Percentiles rank a stretch among this genome's conserved stretches.
Evolutionary conservation across 2,329 filamentous ascomycete genomes (phyloP).

Genomic region (Fusarium sp.): DNA sequence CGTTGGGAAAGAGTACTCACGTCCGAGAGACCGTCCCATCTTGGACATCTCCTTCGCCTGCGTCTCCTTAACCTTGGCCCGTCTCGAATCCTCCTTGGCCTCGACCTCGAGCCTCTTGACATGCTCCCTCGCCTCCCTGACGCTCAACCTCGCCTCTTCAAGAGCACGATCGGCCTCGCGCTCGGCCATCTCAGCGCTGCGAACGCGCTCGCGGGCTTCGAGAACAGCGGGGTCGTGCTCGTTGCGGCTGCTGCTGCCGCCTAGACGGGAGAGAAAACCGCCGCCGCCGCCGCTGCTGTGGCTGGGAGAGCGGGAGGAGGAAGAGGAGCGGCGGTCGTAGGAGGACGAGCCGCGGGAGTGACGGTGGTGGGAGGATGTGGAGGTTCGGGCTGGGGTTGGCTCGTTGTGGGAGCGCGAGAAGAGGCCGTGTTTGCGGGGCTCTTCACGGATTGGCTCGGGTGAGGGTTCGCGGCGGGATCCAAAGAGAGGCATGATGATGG

Average conservation of each 20-base stretch:
- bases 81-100: constrained; percentile 69
- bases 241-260: constrained; percentile 53
- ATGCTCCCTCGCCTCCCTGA: constrained; percentile 70
- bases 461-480: constrained; percentile 43
- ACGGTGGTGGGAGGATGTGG: constrained; percentile 36
- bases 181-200: constrained; percentile 70
- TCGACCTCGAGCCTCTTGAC: constrained; percentile 71
- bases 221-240: constrained; percentile 70
- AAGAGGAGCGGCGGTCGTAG: constrained; percentile 26
- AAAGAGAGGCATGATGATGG: constrained; percentile 47
- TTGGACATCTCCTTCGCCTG: constrained; percentile 72
- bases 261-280: constrained; percentile 56
- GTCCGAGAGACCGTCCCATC: constrained; percentile 73
- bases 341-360: constrained; percentile 4
- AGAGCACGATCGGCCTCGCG: constrained; percentile 71
- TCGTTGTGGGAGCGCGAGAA: constrained; percentile 47
- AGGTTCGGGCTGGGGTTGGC: constrained; percentile 41
- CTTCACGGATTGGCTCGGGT: constrained; percentile 46
- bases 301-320: constrained; percentile 28
- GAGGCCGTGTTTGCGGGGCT: constrained; percentile 49
- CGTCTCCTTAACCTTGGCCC: constrained; percentile 73
- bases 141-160: constrained; percentile 64
- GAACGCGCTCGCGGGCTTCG: constrained; percentile 68
- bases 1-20: too few relatives aligned
- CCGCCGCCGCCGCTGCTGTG: constrained; percentile 38